Conservation (phyloP, 2,329 filamentous ascomycete species). For the Sporothrix brunneoviolacea region DNA sequence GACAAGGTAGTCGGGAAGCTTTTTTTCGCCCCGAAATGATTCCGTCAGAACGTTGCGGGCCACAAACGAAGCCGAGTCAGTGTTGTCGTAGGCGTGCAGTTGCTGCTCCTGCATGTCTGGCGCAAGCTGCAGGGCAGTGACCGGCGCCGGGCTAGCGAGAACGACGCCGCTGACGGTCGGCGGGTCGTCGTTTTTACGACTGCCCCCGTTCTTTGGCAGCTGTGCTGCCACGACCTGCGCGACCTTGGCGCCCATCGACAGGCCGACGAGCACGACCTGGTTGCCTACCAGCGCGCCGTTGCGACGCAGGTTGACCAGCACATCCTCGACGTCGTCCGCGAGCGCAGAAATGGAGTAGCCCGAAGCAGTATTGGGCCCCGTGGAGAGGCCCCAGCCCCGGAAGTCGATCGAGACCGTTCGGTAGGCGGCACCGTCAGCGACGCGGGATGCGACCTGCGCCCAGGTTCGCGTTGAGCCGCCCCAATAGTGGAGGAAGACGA, state of each 20-base stretch:
- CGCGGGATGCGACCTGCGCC: slow-evolving; percentile 16
- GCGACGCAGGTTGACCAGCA: slow-evolving; percentile 18
- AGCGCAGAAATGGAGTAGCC: slow-evolving; percentile 26
- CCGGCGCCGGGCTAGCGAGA: slow-evolving; percentile 29
- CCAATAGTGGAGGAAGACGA: slow-evolving; percentile 33
- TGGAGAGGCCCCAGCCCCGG: slow-evolving; percentile 32
- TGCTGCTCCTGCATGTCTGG: slow-evolving; percentile 29
- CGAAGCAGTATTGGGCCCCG: slow-evolving; percentile 21
- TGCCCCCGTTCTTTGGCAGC: not conserved
- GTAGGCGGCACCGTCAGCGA: slow-evolving; percentile 15
- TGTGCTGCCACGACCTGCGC: slow-evolving; percentile 22
- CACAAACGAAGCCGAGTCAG: slow-evolving; percentile 26
- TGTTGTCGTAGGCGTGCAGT: slow-evolving; percentile 26
- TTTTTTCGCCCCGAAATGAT: not conserved
- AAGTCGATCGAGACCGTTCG: slow-evolving; percentile 27
- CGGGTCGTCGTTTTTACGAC: not conserved
- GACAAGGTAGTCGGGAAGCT: slow-evolving; percentile 15
- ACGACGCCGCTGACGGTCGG: slow-evolving; percentile 23
- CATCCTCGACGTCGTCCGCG: slow-evolving; percentile 19
- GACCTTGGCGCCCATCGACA: slow-evolving; percentile 36
- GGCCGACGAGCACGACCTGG: slow-evolving; percentile 28
- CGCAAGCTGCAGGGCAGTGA: slow-evolving; percentile 26
- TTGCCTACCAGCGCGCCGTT: slow-evolving; percentile 1
- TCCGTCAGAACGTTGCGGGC: slow-evolving; percentile 27
- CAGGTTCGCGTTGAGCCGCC: slow-evolving; percentile 31